Evolutionary conservation across 2,329 filamentous ascomycete species (phyloP), one percentile per base, ranked within the genome.

Genomic region (Lecanoromycetidae sp.): DNA sequence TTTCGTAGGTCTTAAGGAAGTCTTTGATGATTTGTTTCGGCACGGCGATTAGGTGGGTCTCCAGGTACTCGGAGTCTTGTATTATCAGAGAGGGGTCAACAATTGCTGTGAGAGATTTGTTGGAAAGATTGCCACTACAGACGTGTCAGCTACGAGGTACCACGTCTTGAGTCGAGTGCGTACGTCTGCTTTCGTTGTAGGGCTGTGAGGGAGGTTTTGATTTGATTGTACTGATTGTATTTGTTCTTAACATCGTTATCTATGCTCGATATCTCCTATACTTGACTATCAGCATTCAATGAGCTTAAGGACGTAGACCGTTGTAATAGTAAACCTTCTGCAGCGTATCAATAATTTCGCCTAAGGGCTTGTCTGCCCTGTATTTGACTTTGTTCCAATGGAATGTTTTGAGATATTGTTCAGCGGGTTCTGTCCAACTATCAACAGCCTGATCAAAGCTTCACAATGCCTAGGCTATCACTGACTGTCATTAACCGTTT

Each of bases 371-470:
- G 66, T 98, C 91, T 53, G 85, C 82, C 58, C 91, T 81, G 66
- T 96, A 98, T 63, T 94, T 91, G 67, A 94, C 86, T 67, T 91
- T 95, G 70, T 96, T 96, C 91, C 91, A 98, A 55, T 79, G 76
- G 66, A 96, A 98, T 46, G 76, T 81, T 60, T 81, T 79, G 37
- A 98, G 71, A 63, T 96, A 98, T 63, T 90, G 83, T 58, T 95
- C 90, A 51, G 90, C 87, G n/a, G 91, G 88, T 66, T 94, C 90
- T 96, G 63, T 39, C 13, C 54, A 20, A 34, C 51, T 48, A 26
- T 41, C 43, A 47, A 45, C 37, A 41, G 34, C 34, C 37, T 38
- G 10, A 49, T 34, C 39, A 50, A 35, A 7, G 13, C 10, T 55
- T 36, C 49, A 12, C 20, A 34, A 15, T 6, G 19, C 2, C n/a